Evolutionary conservation across 345 rosid genomes (phyloP), one percentile per base, ranked within the genome.

Genomic region (Rhodomyrtus tomentosa): DNA sequence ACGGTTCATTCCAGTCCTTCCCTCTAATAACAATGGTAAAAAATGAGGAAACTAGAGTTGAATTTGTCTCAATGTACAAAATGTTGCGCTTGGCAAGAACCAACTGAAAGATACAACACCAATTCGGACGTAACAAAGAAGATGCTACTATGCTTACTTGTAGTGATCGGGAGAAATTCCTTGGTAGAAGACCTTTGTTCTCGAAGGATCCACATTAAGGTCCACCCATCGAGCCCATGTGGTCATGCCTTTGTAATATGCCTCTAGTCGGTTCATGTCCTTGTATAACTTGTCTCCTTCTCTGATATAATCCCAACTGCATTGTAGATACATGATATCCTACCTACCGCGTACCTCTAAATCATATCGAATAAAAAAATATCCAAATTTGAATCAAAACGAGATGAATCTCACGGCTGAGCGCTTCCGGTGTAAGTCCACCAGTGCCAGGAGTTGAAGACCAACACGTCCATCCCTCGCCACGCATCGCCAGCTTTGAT

Each of bases 201-300:
- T 91, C 29, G 85, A 72, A 82, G 99, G 94, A 86, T 95, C 87
- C 6, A 97, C 91, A 3, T 90, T 50, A 22, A 73, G 88, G 87
- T 95, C 89, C 50, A 97, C 92, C 98, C 98, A 95, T 87, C 96
- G 90, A 48, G 94, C 96, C 98, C 98, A 95, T 12, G 98, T 97
- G 50, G 96, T 93, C 68, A 97, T 62, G 7, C 96, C 99, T 89
- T 92, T 95, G 83, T 95, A 92, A 59, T 27, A 95, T 32, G 98
- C 99, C 27, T 94, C 49, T 36, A 91, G 84, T 81, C 98, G 89
- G 90, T 97, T 93, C 98, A 95, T 95, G 76, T 97, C 98, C 86
- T 91, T 95, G 89, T 90, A 90, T 73, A 87, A 8, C 80, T 88
- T 92, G 1, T 90, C 88, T 8, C 95, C 91, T 10, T 94, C 96